A percentile compares a stretch with the other conserved stretches of the same genome.
These are phyloP conservation scores for Cenococcum geophilum DNA, from an alignment of 495 filamentous ascomycete species.

Conservation along the genomic window DNA sequence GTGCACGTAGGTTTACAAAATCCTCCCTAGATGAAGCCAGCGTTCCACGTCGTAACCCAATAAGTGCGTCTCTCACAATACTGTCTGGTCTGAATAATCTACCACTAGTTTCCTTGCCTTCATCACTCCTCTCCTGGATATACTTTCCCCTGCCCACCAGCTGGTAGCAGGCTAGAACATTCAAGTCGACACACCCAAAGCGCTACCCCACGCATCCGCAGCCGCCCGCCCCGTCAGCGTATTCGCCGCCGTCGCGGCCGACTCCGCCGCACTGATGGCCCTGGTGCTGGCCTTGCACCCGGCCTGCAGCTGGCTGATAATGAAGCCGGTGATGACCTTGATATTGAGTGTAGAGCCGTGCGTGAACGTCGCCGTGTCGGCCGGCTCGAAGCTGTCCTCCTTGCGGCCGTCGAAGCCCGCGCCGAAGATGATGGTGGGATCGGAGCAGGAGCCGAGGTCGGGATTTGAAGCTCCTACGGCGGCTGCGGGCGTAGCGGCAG, in stretches of 20 bases:
- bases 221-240: conserved; percentile 45
- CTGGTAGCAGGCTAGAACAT: too few species aligned
- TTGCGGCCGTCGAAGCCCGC: conserved; percentile 48
- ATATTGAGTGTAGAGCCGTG: conserved; percentile 56
- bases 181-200: conserved; percentile 29
- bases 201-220: conserved; percentile 54
- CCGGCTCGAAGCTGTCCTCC: conserved; percentile 48
- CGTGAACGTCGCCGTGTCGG: conserved; percentile 49
- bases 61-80: too few species aligned
- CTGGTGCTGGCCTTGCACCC: conserved; percentile 48
- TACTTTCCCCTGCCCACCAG: too few species aligned
- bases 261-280: conserved; percentile 45
- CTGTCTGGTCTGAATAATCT: too few species aligned
- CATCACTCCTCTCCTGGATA: too few species aligned
- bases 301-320: conserved; percentile 49
- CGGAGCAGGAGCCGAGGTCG: conserved; percentile 44
- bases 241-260: conserved; percentile 41
- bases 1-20: too few species aligned
- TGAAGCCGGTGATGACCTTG: conserved; percentile 49
- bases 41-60: too few species aligned
- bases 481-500: conserved; percentile 29
- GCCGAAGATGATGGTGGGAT: conserved; percentile 51
- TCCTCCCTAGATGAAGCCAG: too few species aligned
- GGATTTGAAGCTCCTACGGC: conserved; percentile 39
- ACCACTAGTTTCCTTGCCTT: too few species aligned